phyloP scores from a whole-genome alignment of 768 basidiomycete species.

The Ramaria sp. region DNA sequence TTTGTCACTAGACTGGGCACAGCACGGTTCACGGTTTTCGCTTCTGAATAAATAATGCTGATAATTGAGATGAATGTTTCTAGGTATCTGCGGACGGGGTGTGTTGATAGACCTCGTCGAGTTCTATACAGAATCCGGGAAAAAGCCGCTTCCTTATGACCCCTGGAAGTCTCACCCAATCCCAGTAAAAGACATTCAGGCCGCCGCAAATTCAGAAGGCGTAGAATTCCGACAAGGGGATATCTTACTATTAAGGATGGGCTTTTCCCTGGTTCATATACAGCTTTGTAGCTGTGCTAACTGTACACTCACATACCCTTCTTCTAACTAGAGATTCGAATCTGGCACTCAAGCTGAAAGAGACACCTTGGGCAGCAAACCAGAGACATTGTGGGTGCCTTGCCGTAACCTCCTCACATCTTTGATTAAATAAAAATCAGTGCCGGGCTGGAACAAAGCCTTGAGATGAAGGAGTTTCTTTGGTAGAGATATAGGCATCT shows the following conservation, averaged over 20 bases:
- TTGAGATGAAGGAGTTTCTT: slow-evolving; percentile 63
- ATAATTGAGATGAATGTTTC: neutral
- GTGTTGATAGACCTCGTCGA: slow-evolving; percentile 54
- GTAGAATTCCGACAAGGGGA: slow-evolving; percentile 49
- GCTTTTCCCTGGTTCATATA: slow-evolving; percentile 36
- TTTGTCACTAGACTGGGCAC: slow-evolving; percentile 47
- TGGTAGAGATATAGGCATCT: slow-evolving; percentile 31
- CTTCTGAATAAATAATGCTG: neutral
- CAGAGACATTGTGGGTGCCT: slow-evolving; percentile 5
- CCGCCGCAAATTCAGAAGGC: slow-evolving; percentile 46
- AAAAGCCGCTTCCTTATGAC: slow-evolving; percentile 40
- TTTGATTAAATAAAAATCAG: slow-evolving; percentile 20
- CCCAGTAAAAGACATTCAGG: slow-evolving; percentile 41
- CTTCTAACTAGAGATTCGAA: neutral
- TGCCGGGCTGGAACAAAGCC: slow-evolving; percentile 56
- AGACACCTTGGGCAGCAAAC: neutral
- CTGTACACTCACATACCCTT: too few relatives aligned
- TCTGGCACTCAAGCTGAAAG: neutral
- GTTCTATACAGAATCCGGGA: slow-evolving; percentile 30
- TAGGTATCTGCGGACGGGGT: slow-evolving; percentile 52
- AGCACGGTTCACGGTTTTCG: slow-evolving; percentile 27
- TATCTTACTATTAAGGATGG: slow-evolving; percentile 47
- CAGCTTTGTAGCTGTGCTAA: neutral
- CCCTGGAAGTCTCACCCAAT: slow-evolving; percentile 50
- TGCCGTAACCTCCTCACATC: neutral